Evolutionary conservation across 768 basidiomycete genomes (phyloP), one percentile per base, ranked within the genome.

Genomic region (Tephrocybe sp.): DNA sequence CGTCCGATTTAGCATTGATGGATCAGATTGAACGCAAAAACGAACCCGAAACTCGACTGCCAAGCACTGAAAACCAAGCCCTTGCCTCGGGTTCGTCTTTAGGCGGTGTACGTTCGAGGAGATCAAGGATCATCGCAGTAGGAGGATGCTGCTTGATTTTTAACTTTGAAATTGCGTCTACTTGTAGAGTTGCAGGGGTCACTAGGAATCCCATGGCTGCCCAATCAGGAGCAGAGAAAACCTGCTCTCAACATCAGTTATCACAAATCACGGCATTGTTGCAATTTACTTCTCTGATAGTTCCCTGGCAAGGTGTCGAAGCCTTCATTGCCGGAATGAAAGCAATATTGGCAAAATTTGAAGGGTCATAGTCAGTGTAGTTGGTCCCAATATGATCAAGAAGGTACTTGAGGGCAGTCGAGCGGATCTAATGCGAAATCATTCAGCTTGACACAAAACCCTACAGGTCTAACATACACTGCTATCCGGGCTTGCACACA

Each of bases 291-390:
- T 92, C 85, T 58, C 75, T 73, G 12, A 84, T 82, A 36, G 76
- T 80, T 2, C 80, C 85, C 52, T 91, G 62, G 51, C 78, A 75
- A 26, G 67, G 57, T n/a, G 76, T 77, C 13, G 75, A 71, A 5
- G 76, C 72, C 14, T 77, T 72, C 2, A 81, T 59, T 2, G 92
- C 84, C 1, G 96, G 96, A 39, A 99, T 80, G 69, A 90, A 99
- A 0, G 87, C 72, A 8, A 88, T 62, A 20, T 83, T 69, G 4
- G 72, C 67, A 55, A 82, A 88, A 11, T 75, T 61, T 12, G 70
- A 62, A n/a, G 81, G 74, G 39, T 79, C 71, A 55, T 89, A 88
- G 35, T 79, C 70, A 1, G 67, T 61, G 61, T 89, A 95, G 49
- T 78, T 78, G 0, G 70, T 73, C 7, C 72, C 63, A 23, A 85